Base-by-base conservation (phyloP, 192 early-diverging fungal species). In the Irineochytrium annulatum region DNA sequence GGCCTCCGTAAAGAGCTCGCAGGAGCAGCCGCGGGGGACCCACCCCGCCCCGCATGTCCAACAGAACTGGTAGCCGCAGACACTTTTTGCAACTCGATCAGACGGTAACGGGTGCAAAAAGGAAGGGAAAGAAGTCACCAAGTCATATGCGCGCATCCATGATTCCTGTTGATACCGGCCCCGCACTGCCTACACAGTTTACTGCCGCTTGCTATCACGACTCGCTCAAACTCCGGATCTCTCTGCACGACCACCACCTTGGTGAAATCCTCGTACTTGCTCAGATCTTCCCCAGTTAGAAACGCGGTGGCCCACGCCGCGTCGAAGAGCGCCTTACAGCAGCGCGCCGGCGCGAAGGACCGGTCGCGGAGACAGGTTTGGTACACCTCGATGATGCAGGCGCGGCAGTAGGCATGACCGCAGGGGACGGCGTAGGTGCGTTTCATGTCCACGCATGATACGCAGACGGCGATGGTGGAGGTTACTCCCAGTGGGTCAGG, bases 101-200 rank as follows among this genome's bases (percentile, higher is more conserved):
- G n/a, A n/a, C n/a, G n/a, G n/a, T n/a, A n/a, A n/a, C n/a, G n/a
- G n/a, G n/a, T n/a, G n/a, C n/a, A n/a, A n/a, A n/a, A n/a, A n/a
- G n/a, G n/a, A n/a, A n/a, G n/a, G n/a, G n/a, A n/a, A n/a, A n/a
- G n/a, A n/a, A n/a, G n/a, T n/a, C n/a, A n/a, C n/a, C 63, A 65
- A 11, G 63, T 65, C 63, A 65, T 65, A 31, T 65, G 63, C 16
- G 45, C 56, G 33, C 63, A 65, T 30, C 57, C 56, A 28, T 24
- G 37, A 28, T 3, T 65, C 30, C 31, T 60, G 34, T 65, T 54
- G 31, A 65, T 45, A 8, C 63, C 63, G 32, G 55, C 63, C 11
- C 63, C 63, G 46, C 63, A 65, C 3, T 28, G 6, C 22, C 34
- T 33, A 30, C 63, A 65, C 6, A 65, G 54, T 41, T 65, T 51